phyloP scores from a whole-genome alignment of 306 rosid genomes.

The Clitoria ternatea region DNA sequence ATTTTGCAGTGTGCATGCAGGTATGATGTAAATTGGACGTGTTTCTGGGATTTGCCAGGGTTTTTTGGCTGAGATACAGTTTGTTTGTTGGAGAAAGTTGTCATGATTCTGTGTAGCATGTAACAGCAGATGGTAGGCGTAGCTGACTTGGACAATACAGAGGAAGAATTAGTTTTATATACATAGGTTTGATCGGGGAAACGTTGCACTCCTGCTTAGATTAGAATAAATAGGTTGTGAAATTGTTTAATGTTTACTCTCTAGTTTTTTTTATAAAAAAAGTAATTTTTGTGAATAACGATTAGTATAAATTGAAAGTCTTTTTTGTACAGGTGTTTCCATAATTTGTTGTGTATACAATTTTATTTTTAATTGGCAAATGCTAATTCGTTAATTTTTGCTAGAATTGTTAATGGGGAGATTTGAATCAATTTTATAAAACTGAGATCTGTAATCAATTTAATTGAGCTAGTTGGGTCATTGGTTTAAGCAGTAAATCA shows the following conservation, averaged over 20 bases:
- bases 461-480: too few species aligned
- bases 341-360: neutral
- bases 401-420: too few species aligned
- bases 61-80: constrained; percentile 18
- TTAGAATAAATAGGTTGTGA: constrained; percentile 24
- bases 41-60: constrained; percentile 22
- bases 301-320: neutral
- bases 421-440: too few species aligned
- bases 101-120: constrained; percentile 20
- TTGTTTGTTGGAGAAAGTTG: constrained; percentile 23
- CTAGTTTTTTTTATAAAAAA: neutral
- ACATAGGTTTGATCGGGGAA: constrained; percentile 23
- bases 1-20: constrained; percentile 30
- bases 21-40: constrained; percentile 36
- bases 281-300: constrained; percentile 31
- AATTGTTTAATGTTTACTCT: constrained; percentile 2
- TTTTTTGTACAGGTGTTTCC: constrained; percentile 21
- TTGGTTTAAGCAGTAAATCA: too few species aligned
- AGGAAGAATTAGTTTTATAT: constrained; percentile 10
- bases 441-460: too few species aligned
- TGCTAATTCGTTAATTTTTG: too few species aligned
- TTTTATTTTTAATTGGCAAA: too few species aligned
- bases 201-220: constrained; percentile 25
- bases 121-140: constrained; percentile 20
- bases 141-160: constrained; percentile 20